phyloP scores from a whole-genome alignment of 805 yeast species.

The Candida glaebosa region DNA sequence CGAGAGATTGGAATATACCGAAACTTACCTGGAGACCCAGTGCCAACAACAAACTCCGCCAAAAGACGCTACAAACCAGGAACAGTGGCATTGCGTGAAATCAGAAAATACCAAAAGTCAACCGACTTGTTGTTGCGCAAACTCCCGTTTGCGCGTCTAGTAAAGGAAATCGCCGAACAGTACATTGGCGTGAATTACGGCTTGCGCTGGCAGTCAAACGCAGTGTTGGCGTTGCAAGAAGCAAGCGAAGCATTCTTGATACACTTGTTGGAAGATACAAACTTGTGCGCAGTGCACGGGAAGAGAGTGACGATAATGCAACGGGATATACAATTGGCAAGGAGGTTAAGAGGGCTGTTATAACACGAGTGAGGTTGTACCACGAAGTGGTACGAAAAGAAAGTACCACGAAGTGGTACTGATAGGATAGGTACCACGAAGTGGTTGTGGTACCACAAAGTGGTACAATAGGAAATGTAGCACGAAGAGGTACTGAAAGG shows the following conservation, averaged over 20 bases:
- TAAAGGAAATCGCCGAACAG: conserved; percentile 67
- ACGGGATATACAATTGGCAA: conserved; percentile 75
- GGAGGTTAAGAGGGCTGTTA: conserved; percentile 56
- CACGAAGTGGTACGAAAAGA: too few relatives aligned
- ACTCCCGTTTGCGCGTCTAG: conserved; percentile 74
- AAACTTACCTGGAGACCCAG: conserved; percentile 56
- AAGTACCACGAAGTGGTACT: too few relatives aligned
- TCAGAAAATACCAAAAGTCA: conserved; percentile 61
- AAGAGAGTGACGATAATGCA: conserved; percentile 84
- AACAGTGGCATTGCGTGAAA: conserved; percentile 63
- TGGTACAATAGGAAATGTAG: too few relatives aligned
- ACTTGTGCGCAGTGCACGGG: conserved; percentile 74
- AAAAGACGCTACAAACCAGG: conserved; percentile 58
- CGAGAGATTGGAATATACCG: conserved; percentile 36
- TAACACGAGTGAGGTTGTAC: too few relatives aligned
- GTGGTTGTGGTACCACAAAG: too few relatives aligned
- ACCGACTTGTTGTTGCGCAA: conserved; percentile 67
- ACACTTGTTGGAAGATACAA: conserved; percentile 73
- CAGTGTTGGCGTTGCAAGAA: conserved; percentile 74
- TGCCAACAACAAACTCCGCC: conserved; percentile 18
- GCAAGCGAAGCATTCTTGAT: conserved; percentile 77
- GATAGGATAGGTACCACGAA: too few relatives aligned
- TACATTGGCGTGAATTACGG: conserved; percentile 52
- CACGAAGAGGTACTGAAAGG: too few relatives aligned
- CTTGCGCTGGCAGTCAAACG: conserved; percentile 76